These are phyloP conservation scores for Tricholoma sp. DNA, from an alignment of 768 basidiomycete genomes.

Conservation along the genomic window DNA sequence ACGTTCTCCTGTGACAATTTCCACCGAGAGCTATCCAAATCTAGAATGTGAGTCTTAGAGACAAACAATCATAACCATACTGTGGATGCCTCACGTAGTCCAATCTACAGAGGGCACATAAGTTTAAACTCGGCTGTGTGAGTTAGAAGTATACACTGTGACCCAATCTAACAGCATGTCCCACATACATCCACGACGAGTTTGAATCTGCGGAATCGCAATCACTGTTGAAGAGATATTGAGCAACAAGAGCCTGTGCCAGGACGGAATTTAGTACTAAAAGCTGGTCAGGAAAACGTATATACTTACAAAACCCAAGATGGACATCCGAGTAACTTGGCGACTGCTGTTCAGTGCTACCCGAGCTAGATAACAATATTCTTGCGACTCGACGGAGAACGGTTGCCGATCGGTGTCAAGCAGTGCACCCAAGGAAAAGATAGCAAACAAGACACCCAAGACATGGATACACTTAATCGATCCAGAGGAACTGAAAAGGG, in stretches of 20 bases:
- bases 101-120: constrained; percentile 26
- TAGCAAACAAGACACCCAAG: constrained; percentile 56
- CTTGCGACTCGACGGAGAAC: constrained; percentile 49
- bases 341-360: constrained; percentile 45
- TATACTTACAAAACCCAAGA: constrained; percentile 50
- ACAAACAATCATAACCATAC: background rate
- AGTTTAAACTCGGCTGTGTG: background rate
- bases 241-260: constrained; percentile 34
- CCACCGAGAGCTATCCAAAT: constrained; percentile 59
- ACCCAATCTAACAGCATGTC: constrained; percentile 52
- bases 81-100: constrained; percentile 41
- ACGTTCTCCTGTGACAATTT: constrained; percentile 40
- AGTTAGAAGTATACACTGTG: constrained; percentile 45
- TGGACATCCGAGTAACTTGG: constrained; percentile 49
- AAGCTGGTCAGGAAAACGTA: background rate
- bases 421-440: constrained; percentile 63
- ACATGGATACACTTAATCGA: constrained; percentile 40
- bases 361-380: constrained; percentile 58
- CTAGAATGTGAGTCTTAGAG: constrained; percentile 24
- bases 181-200: constrained; percentile 52
- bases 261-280: background rate
- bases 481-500: constrained; percentile 30
- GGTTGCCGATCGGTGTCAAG: constrained; percentile 48
- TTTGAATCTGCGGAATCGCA: constrained; percentile 40
- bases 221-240: constrained; percentile 56